Evolutionary conservation across 176 grass and related monocot genomes (phyloP).

Genomic region (Lolium rigidum): DNA sequence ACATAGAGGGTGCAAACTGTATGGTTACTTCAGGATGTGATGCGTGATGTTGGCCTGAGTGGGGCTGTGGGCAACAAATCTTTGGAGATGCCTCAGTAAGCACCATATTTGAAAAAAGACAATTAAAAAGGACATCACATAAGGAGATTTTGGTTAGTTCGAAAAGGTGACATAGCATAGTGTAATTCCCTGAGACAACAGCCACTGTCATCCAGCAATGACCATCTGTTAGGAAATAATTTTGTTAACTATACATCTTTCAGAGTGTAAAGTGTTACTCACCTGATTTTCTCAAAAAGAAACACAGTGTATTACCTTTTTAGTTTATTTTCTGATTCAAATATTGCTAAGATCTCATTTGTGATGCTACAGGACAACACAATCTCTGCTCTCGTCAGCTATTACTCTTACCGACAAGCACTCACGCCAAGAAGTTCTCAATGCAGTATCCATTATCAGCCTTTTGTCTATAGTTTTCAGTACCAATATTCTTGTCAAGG

Average conservation of each 20-base stretch:
- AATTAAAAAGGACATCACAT: slow-evolving; percentile 13
- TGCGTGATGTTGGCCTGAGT: background rate
- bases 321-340: slow-evolving; percentile 29
- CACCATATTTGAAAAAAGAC: background rate
- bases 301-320: background rate
- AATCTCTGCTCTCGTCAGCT: slow-evolving; percentile 86
- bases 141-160: slow-evolving; percentile 15
- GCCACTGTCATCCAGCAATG: slow-evolving; percentile 31
- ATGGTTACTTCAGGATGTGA: slow-evolving; percentile 4
- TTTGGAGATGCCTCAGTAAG: background rate
- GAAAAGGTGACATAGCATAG: background rate
- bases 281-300: slow-evolving; percentile 4
- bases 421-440: slow-evolving; percentile 80
- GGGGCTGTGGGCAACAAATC: background rate
- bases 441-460: slow-evolving; percentile 76
- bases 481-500: slow-evolving; percentile 14
- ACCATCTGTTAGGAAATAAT: background rate
- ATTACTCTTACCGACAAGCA: slow-evolving; percentile 77
- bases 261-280: background rate
- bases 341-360: slow-evolving; percentile 40
- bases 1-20: background rate
- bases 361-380: slow-evolving; percentile 73
- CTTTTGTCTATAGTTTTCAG: slow-evolving; percentile 14
- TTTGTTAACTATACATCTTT: slow-evolving; percentile 34
- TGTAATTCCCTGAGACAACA: slow-evolving; percentile 19